These are phyloP conservation scores for Phycomyces nitens DNA, from an alignment of 192 early-diverging fungal species.

Conservation along the genomic window DNA sequence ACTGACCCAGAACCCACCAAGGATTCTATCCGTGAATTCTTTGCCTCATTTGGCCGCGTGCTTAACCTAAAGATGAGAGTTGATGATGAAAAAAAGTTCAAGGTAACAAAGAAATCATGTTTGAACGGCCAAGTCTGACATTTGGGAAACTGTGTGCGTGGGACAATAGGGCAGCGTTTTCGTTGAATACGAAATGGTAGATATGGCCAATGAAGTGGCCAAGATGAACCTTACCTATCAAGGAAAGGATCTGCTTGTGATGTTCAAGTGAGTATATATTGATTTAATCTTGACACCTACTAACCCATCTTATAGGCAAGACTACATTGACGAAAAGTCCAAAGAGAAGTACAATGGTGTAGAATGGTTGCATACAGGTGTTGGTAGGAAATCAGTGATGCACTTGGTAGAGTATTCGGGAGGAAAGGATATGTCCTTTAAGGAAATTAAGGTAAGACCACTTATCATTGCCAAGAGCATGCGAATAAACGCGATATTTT, in stretches of 20 bases:
- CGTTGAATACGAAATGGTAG: conserved; percentile 26
- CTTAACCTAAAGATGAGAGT: conserved; percentile 13
- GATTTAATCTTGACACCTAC: background rate
- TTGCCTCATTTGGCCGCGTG: conserved; percentile 22
- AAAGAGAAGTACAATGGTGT: conserved; percentile 16
- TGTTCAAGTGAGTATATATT: conserved; percentile 19
- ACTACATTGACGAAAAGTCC: conserved; percentile 27
- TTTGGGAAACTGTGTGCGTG: no score
- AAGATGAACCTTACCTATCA: conserved; percentile 1
- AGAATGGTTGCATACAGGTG: background rate
- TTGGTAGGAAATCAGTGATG: background rate
- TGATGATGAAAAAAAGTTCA: conserved; percentile 30
- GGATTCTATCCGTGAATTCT: conserved; percentile 14
- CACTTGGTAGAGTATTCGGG: conserved; percentile 24
- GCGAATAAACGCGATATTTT: background rate
- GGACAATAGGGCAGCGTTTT: conserved; percentile 28
- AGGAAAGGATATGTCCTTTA: background rate
- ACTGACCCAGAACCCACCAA: conserved; percentile 4
- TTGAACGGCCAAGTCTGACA: background rate
- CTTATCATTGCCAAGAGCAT: background rate
- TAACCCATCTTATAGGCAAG: conserved; percentile 9
- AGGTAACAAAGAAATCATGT: conserved; percentile 23
- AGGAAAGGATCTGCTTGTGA: conserved; percentile 2
- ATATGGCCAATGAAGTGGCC: conserved; percentile 4
- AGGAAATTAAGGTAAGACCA: conserved; percentile 16